These are phyloP conservation scores for Xylaria sp. DNA, from an alignment of 2,329 filamentous ascomycete species.

Conservation along the genomic window DNA sequence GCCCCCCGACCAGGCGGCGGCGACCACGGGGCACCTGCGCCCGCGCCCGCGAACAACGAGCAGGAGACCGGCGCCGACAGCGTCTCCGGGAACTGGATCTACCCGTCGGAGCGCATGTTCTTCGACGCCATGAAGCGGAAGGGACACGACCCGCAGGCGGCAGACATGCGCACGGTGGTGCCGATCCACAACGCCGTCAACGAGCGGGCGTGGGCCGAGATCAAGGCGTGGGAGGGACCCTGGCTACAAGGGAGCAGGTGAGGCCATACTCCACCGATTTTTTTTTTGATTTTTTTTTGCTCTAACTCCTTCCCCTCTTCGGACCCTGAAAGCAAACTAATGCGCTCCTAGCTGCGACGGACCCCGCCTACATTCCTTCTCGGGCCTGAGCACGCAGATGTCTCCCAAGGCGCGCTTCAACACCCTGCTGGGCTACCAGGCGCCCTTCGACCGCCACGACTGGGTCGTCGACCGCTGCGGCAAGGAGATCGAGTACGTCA, in stretches of 20 bases:
- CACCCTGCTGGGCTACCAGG: constrained; percentile 82
- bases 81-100: constrained; percentile 88
- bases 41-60: constrained; percentile 68
- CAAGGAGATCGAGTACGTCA: constrained; percentile 87
- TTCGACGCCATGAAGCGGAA: constrained; percentile 97
- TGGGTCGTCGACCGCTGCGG: constrained; percentile 96
- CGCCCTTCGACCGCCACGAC: constrained; percentile 94
- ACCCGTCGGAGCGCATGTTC: constrained; percentile 96
- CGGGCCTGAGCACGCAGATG: constrained; percentile 70
- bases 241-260: constrained; percentile 64
- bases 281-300: not conserved
- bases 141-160: constrained; percentile 70
- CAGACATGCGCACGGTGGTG: constrained; percentile 89
- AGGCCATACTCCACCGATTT: constrained; percentile 26
- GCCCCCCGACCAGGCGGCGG: constrained; percentile 46
- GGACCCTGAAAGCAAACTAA: constrained; percentile 25
- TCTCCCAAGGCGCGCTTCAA: constrained; percentile 86
- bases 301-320: not conserved
- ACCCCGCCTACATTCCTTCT: constrained; percentile 82
- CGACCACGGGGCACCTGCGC: constrained; percentile 27
- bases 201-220: constrained; percentile 93
- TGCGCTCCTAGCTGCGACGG: constrained; percentile 72
- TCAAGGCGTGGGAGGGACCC: constrained; percentile 83
- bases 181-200: constrained; percentile 99
- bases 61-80: constrained; percentile 74